Conservation (phyloP, 257 asterid species). For the Ballota nigra region DNA sequence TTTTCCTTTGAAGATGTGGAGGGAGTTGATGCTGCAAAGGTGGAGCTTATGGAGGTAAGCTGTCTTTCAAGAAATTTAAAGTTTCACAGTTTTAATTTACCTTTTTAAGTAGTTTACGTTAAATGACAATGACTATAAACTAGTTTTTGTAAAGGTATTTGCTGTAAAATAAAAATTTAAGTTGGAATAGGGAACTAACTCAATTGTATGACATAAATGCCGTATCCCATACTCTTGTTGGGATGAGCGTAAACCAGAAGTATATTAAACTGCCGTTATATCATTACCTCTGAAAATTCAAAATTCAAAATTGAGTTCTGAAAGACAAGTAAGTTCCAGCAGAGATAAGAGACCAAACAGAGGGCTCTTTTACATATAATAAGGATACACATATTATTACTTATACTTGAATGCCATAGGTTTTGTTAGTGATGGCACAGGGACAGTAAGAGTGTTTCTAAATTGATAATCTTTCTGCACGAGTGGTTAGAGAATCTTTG, state of each 20-base stretch:
- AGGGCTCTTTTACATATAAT: neutral
- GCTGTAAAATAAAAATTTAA: neutral
- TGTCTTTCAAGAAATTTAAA: neutral
- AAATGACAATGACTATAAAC: neutral
- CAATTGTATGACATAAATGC: neutral
- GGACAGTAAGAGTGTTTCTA: neutral
- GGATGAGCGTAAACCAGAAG: neutral
- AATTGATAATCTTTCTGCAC: neutral
- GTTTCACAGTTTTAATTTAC: neutral
- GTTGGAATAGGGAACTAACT: neutral
- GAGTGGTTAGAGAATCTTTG: neutral
- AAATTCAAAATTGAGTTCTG: neutral
- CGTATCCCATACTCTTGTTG: neutral
- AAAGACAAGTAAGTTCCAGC: neutral
- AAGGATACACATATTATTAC: neutral
- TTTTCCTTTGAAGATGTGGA: conserved; percentile 84
- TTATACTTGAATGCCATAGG: neutral
- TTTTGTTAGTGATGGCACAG: neutral
- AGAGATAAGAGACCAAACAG: neutral
- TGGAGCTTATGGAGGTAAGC: conserved; percentile 91
- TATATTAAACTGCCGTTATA: neutral
- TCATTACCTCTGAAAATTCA: neutral
- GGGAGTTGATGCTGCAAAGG: conserved; percentile 92
- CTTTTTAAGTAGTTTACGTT: neutral
- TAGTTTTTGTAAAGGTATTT: neutral